Evolutionary conservation across 2,329 filamentous ascomycete genomes (phyloP), one percentile per base, ranked within the genome.

Genomic region (Ophiostoma quercus): DNA sequence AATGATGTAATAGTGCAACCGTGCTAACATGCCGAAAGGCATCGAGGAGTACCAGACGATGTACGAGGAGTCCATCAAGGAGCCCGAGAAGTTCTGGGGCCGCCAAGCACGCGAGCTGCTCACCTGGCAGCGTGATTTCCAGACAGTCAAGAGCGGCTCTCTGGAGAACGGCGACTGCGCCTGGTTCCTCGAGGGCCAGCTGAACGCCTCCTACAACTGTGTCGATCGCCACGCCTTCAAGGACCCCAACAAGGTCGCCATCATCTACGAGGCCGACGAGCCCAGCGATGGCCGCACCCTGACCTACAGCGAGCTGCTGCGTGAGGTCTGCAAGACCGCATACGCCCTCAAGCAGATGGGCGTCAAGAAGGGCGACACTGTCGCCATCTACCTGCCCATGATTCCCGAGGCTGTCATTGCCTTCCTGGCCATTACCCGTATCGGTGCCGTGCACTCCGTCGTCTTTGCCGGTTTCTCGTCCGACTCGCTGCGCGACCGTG

Each of bases 221-320:
- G 90, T 99, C 74, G 95, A 99, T 78, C 92, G 95, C 72, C 94
- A 98, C 80, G 95, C 95, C n/a, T 87, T 96, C 81, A 93, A 94
- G 82, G 89, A 97, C 81, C 95, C 95, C 66, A 83, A 98, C 82
- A 92, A 90, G 82, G 88, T 95, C 66, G 95, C 95, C 79, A 96
- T 99, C 82, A 97, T 98, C 82, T 99, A 98, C 84, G 95, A 99
- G 84, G 94, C 94, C 72, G 95, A 99, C 77, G 95, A 99, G 81
- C 87, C 90, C 60, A 85, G 82, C 69, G 91, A 96, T 78, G 94
- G 95, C 77, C 92, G 94, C 74, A 94, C 86, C 74, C 90, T 99
- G 79, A 95, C 92, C 74, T 99, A 98, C 76, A 87, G 90, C 76
- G 94, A 99, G 85, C 90, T 99, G 68, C 87, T 98, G 72, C 90